These are phyloP conservation scores for Capsicum pubescens DNA, from an alignment of 257 asterid species.

Conservation along the genomic window DNA sequence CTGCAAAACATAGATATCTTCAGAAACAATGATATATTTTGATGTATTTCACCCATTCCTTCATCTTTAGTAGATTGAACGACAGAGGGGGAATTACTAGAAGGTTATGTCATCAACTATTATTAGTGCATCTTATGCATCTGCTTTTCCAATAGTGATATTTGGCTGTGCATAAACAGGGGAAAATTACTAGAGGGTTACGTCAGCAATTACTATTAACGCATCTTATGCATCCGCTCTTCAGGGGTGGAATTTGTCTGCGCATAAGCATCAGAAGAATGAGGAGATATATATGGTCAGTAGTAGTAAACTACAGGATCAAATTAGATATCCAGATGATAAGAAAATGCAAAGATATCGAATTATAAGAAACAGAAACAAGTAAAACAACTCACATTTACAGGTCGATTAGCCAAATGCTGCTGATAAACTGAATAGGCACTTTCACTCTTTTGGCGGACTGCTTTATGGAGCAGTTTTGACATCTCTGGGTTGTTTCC, in stretches of 20 bases:
- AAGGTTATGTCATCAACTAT: slow-evolving; percentile 1
- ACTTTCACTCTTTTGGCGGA: slow-evolving; percentile 86
- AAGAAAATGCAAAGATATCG: slow-evolving; percentile 10
- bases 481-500: slow-evolving; percentile 99
- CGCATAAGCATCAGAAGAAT: slow-evolving; percentile 2
- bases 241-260: slow-evolving; percentile 13
- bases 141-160: not conserved
- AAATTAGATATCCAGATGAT: slow-evolving; percentile 23
- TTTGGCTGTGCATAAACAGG: slow-evolving; percentile 8
- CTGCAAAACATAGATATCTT: slow-evolving; percentile 46
- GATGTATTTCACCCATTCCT: not conserved
- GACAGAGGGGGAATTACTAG: slow-evolving; percentile 6
- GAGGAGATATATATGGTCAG: not conserved
- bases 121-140: slow-evolving; percentile 19
- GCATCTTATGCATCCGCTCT: slow-evolving; percentile 5
- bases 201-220: slow-evolving; percentile 10
- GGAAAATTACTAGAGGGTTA: slow-evolving; percentile 9
- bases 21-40: not conserved
- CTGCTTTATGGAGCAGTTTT: slow-evolving; percentile 98
- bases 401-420: slow-evolving; percentile 95
- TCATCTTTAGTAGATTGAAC: slow-evolving; percentile 13
- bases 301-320: not conserved
- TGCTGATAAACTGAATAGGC: slow-evolving; percentile 94
- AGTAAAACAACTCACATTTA: slow-evolving; percentile 69
- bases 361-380: slow-evolving; percentile 20